Base-by-base conservation (phyloP, 257 asterid species). In the Capsicum chinense region DNA sequence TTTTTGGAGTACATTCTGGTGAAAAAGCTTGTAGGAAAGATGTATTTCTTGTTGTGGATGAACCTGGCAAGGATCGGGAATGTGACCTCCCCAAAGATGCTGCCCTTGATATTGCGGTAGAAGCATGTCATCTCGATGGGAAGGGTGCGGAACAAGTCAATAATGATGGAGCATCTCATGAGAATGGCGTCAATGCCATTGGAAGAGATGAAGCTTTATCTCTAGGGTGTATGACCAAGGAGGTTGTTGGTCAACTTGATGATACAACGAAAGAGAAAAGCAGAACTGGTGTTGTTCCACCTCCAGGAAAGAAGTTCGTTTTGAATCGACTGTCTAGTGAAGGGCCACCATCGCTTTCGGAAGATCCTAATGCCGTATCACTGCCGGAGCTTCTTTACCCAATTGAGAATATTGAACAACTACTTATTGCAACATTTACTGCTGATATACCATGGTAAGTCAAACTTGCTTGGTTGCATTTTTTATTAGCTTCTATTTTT, bases 361-460 rank as follows among this genome's bases (percentile, higher is more conserved):
- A 91, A 66, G 64, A 47, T 74, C 76, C 64, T 76, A 88, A 88
- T 84, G 91, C 82, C 84, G 93, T 95, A 87, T 92, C 98, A 17
- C 84, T 95, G 92, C 93, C 91, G 1, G 97, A 95, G 89, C 92
- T 95, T 80, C 91, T 95, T 86, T 89, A 89, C 87, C 98, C 98
- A 56, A 73, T 95, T 83, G 90, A 89, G 83, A 89, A 87, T 88
- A 95, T 95, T 50, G 80, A 83, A 50, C 88, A 88, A 86, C 91
- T 93, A n/a, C 93, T 95, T 86, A 89, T 95, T 81, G 97, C 97
- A 26, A 93, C 98, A 80, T 93, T 95, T 87, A 93, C 98, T 17
- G 89, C 97, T 79, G 95, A 95, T 84, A 87, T 95, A 89, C 81
- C 83, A 5, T 95, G 98, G 98, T 95, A 89, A 83, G 94, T 81